Conservation (phyloP, 2,329 filamentous ascomycete species). For the Cordyceps farinosa region DNA sequence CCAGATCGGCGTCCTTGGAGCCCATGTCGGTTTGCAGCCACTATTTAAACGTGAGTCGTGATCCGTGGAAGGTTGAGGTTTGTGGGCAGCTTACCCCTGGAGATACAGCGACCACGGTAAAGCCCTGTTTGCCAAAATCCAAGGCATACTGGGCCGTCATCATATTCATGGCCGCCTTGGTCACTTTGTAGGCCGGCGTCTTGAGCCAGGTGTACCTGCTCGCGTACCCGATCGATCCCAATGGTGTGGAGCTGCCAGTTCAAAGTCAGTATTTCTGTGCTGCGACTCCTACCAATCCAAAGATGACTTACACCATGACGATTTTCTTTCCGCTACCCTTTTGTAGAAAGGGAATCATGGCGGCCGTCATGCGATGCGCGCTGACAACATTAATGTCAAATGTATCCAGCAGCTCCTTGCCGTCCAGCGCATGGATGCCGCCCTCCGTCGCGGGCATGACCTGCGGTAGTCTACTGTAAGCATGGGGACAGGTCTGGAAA, state of each 20-base stretch:
- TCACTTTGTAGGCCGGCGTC: slow-evolving; percentile 40
- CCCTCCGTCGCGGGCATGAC: not conserved
- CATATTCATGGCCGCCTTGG: slow-evolving; percentile 45
- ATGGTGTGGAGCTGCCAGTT: not conserved
- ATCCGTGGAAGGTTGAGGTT: too few relatives aligned
- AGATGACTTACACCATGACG: not conserved
- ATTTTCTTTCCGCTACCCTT: not conserved
- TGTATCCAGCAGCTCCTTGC: too few relatives aligned
- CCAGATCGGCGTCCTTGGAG: slow-evolving; percentile 36
- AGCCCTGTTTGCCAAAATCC: slow-evolving; percentile 35
- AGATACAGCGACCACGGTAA: slow-evolving; percentile 38
- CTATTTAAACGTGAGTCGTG: slow-evolving; percentile 24
- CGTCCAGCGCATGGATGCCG: not conserved
- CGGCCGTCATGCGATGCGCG: not conserved
- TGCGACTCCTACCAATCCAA: too few relatives aligned
- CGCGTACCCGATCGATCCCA: not conserved
- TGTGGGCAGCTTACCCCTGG: slow-evolving; percentile 37
- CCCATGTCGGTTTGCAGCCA: slow-evolving; percentile 46
- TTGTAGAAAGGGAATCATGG: not conserved
- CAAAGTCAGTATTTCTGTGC: too few relatives aligned
- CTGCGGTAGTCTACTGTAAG: too few relatives aligned
- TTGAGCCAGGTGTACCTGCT: not conserved
- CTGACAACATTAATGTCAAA: not conserved
- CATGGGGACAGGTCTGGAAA: too few relatives aligned
- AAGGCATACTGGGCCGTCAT: slow-evolving; percentile 40